phyloP scores from a whole-genome alignment of 495 filamentous ascomycete species.

The Penicillium bovifimosum region DNA sequence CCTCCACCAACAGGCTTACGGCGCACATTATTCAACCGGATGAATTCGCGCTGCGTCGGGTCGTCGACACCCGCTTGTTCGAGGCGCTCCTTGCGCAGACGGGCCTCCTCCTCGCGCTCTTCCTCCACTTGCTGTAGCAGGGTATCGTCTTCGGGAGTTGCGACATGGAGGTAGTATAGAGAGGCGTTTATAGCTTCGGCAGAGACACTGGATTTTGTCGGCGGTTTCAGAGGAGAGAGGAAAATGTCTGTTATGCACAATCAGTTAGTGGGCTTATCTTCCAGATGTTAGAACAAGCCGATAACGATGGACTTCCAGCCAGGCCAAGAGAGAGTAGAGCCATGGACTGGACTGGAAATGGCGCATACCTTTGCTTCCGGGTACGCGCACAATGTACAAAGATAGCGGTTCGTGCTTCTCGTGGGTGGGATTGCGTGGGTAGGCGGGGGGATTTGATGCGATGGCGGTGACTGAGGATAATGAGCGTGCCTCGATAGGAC shows the following conservation, averaged over 20 bases:
- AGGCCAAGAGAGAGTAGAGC: neutral
- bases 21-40: slow-evolving; percentile 37
- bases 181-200: slow-evolving; percentile 80
- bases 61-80: slow-evolving; percentile 22
- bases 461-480: slow-evolving; percentile 72
- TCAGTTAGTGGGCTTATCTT: slow-evolving; percentile 16
- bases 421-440: slow-evolving; percentile 69
- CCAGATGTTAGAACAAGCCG: slow-evolving; percentile 3
- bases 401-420: slow-evolving; percentile 59
- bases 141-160: slow-evolving; percentile 55
- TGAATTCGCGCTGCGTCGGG: slow-evolving; percentile 26
- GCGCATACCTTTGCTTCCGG: slow-evolving; percentile 72
- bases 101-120: slow-evolving; percentile 39
- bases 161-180: slow-evolving; percentile 85
- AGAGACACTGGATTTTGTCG: slow-evolving; percentile 73
- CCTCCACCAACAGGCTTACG: slow-evolving; percentile 37
- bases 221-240: slow-evolving; percentile 84
- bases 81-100: slow-evolving; percentile 38
- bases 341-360: neutral
- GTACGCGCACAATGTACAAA: slow-evolving; percentile 88
- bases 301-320: neutral
- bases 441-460: slow-evolving; percentile 80
- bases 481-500: slow-evolving; percentile 71
- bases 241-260: slow-evolving; percentile 65
- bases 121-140: slow-evolving; percentile 43